Conservation (phyloP, 83 land plant genomes). For the Larix sibirica region DNA sequence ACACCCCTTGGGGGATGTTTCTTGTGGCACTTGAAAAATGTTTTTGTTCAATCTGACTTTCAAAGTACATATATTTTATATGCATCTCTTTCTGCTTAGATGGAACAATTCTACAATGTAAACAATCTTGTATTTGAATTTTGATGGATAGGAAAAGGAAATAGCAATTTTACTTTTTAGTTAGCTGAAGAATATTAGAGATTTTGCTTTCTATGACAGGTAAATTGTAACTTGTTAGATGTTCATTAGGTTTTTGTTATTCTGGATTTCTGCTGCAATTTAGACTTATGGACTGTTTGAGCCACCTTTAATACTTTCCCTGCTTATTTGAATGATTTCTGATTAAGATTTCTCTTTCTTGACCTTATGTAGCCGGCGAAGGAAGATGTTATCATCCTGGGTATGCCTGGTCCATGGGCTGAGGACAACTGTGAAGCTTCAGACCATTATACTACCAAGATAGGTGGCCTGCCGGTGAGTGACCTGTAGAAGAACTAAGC, state of each 20-base stretch:
- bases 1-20: no score
- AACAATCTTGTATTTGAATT: no score
- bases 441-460: constrained; percentile 86
- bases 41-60: no score
- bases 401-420: constrained; percentile 97
- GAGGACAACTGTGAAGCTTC: constrained; percentile 61
- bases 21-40: no score
- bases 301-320: neutral
- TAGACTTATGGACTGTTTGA: neutral
- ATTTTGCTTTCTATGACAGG: neutral
- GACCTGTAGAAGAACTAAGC: neutral
- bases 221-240: neutral
- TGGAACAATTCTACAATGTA: neutral
- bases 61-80: neutral
- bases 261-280: neutral
- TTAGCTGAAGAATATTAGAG: no score
- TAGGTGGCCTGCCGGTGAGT: constrained; percentile 87
- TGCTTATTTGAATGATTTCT: neutral
- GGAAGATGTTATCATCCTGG: constrained; percentile 37
- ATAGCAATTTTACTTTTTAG: no score
- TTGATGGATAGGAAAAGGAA: no score
- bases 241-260: no score
- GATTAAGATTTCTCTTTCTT: neutral
- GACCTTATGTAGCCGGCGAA: neutral
- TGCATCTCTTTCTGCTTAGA: neutral